Evolutionary conservation across 2,329 filamentous ascomycete species (phyloP), one percentile per base, ranked within the genome.

Genomic region (Raffaelea arxii): DNA sequence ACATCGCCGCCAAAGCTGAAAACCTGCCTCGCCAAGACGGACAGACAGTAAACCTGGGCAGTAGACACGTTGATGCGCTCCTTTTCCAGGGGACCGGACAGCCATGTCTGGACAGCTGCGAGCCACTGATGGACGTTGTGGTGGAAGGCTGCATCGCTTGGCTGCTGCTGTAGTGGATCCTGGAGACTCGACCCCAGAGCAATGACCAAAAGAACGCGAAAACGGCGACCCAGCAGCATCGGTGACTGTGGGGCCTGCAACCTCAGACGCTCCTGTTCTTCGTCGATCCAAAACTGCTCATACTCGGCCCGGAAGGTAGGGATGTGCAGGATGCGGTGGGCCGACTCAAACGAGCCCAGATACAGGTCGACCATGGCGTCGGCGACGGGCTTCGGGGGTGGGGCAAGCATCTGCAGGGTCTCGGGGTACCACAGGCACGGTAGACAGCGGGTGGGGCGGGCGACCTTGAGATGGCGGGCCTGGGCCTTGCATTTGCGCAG

Each of bases 301-400:
- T 77, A 79, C 7, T 75, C 68, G 21, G 60, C 52, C 64, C 66
- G 67, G 49, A 79, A 80, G 0, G 65, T 69, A 0, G 74, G 74
- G 4, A 63, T 56, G 46, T 80, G 75, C 0, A 80, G 55, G 39
- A 80, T 70, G 3, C 73, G 68, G 44, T 76, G 68, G 0, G 65
- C 64, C 2, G 64, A 67, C 49, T 77, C 76, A 48, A 73, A 77
- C 0, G 60, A 69, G 2, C 58, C 57, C 38, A 78, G 67, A 56
- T 80, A 80, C 1, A 70, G 51, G 1, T 55, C 48, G 7, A 65
- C 62, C 56, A 71, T 64, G 14, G 53, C 36, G 46, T 77, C 71
- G 1, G 69, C 58, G 6, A n/a, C n/a, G n/a, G 55, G 22, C 12
- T 57, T 57, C 1, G 59, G 61, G 4, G 57, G 44, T 1, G 61